These are phyloP conservation scores for Leccinum griseonigrum DNA, from an alignment of 1,284 basidiomycete species.

Conservation along the genomic window DNA sequence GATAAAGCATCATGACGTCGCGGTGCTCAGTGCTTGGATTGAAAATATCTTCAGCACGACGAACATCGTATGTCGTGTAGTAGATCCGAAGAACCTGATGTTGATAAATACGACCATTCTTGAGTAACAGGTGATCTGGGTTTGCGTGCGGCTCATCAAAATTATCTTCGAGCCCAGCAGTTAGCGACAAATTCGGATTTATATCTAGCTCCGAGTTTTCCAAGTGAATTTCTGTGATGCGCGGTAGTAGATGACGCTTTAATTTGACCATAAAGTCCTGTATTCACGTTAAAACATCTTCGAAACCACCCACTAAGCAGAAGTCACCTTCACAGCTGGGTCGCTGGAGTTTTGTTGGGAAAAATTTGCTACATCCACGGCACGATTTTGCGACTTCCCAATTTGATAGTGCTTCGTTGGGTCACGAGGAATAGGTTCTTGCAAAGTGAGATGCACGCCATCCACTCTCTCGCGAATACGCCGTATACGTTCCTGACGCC, in stretches of 20 bases:
- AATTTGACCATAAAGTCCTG: background rate
- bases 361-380: background rate
- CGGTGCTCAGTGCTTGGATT: background rate
- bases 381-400: background rate
- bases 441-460: background rate
- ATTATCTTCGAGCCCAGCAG: background rate
- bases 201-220: background rate
- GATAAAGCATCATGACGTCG: background rate
- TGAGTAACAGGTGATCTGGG: conserved; percentile 1
- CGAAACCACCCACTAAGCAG: background rate
- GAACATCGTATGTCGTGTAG: background rate
- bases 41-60: background rate
- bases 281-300: background rate
- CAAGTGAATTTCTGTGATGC: background rate
- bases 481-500: background rate
- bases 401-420: background rate
- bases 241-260: background rate
- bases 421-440: background rate
- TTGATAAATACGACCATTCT: background rate
- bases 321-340: background rate
- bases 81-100: background rate
- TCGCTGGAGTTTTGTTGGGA: background rate
- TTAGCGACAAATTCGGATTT: background rate
- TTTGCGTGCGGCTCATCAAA: background rate
- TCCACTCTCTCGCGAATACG: background rate